Evolutionary conservation across 495 filamentous ascomycete species (phyloP), one percentile per base, ranked within the genome.

Genomic region (Talaromyces proteolyticus): DNA sequence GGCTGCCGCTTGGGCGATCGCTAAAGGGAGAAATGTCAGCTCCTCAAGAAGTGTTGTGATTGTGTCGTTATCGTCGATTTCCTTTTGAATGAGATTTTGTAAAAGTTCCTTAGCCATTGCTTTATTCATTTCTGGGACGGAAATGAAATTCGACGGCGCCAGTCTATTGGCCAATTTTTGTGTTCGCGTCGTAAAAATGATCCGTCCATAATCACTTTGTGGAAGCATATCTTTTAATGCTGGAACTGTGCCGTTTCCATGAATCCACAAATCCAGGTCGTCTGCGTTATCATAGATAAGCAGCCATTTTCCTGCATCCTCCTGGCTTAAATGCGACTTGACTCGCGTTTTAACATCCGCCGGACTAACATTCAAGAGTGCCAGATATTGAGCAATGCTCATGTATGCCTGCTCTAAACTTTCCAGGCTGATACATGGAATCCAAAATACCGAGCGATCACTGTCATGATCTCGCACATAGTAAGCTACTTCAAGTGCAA

Each of bases 1-100:
- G 10, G 72, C 62, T 11, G 71, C 60, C 2, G 73, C 69, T 53
- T 78, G 74, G 6, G 60, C 56, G 51, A 76, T 74, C 17, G 73
- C 74, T 7, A 78, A 55, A 6, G 74, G 73, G 14, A 77, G 63
- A 51, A 56, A 66, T 5, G 44, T 51, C n/a, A 75, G 63, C 37
- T 64, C 47, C 7, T 39, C 12, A 4, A 70, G 38, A 36, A 74
- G 61, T 17, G 62, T 58, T n/a, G n/a, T n/a, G 0, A 0, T 29
- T 24, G 48, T 38, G 19, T 14, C 36, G 37, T 61, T 44, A 24
- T 53, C 42, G 18, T 25, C 19, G 10, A 21, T 49, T 37, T 20
- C 53, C 52, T 34, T 42, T 42, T 20, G 59, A 37, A 7, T 65
- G 43, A 22, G 45, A 50, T 40, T 61, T 64, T 17, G 63, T 14